phyloP scores from a whole-genome alignment of 345 rosid genomes.

The Aquilaria malaccensis region DNA sequence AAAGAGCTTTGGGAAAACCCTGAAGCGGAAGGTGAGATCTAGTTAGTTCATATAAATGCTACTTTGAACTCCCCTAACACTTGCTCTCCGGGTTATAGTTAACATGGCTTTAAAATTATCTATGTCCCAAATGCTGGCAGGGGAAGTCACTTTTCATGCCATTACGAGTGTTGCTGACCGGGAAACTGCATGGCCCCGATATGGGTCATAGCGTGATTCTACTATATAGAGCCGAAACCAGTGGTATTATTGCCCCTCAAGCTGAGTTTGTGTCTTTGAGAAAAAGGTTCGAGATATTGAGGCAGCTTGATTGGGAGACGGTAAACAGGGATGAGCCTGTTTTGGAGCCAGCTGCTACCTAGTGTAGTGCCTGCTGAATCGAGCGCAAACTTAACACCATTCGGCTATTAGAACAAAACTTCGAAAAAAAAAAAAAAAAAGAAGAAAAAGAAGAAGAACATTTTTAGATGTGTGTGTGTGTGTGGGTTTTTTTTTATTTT shows the following conservation, averaged over 20 bases:
- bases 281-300: constrained; percentile 58
- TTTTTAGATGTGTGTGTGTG: too few relatives aligned
- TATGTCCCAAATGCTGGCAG: constrained; percentile 26
- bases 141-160: constrained; percentile 96
- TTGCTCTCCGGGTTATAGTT: neutral
- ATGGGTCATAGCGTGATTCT: constrained; percentile 62
- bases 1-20: constrained; percentile 70
- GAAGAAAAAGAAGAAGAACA: too few relatives aligned
- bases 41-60: neutral
- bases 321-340: constrained; percentile 36
- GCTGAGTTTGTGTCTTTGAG: constrained; percentile 53
- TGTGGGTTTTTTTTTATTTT: too few relatives aligned
- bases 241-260: constrained; percentile 43
- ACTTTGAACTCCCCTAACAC: neutral
- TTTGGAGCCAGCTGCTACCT: constrained; percentile 42
- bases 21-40: constrained; percentile 67
- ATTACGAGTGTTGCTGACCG: constrained; percentile 68
- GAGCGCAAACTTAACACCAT: neutral
- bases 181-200: constrained; percentile 93
- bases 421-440: neutral
- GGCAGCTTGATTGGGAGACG: constrained; percentile 58
- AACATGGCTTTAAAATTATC: neutral
- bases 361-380: neutral
- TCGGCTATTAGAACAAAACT: neutral
- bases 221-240: constrained; percentile 61